Evolutionary conservation across 78 protist species (phyloP), one percentile per base, ranked within the genome.

Genomic region (Creolimax fragrantissima): DNA sequence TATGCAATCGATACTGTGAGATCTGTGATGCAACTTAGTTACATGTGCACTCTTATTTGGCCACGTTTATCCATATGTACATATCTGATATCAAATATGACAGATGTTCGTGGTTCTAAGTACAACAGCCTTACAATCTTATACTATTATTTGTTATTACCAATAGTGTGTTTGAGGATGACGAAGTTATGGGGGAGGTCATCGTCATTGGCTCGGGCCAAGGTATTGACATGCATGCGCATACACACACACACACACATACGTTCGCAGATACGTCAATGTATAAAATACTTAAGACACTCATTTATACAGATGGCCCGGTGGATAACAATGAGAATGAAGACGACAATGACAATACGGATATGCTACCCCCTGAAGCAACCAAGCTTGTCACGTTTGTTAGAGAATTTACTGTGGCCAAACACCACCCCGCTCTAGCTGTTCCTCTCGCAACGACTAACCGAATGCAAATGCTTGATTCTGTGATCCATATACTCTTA

Each of bases 171-270:
- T n/a, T n/a, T n/a, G n/a, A n/a, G n/a, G n/a, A n/a, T n/a, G n/a
- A n/a, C n/a, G n/a, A n/a, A n/a, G n/a, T n/a, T n/a, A n/a, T n/a
- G n/a, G n/a, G n/a, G n/a, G n/a, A n/a, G n/a, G n/a, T n/a, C 74
- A 58, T 17, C 74, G 39, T 32, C 74, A 58, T 17, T 32, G 74
- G 17, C 74, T 58, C 74, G 17, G 39, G 17, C 74, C 11, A 11
- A 58, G 39, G 17, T 32, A 58, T 17, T 32, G 4, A 83, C 86
- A 5, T 11, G 37, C 86, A 83, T 41, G 37, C 86, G 37, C 86
- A 83, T 1, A 83, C 86, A 83, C 86, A 83, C 86, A 83, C 86
- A 83, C 86, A 83, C 86, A 83, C 86, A 83, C 86, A 83, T 41
- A 24, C 35, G 37, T 83, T 6, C 2, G 5, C 7, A 83, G 6